These are phyloP conservation scores for Tolypocladium cylindrosporum DNA, from an alignment of 2,329 filamentous ascomycete genomes.

Conservation along the genomic window DNA sequence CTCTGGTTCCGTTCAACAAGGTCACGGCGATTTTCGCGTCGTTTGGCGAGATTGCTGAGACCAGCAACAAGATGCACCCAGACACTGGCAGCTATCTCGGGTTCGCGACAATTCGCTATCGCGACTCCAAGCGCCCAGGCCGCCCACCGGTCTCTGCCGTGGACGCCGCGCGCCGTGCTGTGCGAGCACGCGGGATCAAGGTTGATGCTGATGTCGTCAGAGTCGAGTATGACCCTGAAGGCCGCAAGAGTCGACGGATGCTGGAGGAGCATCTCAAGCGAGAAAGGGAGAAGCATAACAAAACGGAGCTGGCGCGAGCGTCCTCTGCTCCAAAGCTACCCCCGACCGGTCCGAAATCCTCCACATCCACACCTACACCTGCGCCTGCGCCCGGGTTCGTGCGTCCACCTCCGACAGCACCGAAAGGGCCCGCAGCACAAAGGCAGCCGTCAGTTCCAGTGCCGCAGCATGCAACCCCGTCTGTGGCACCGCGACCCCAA, in stretches of 20 bases:
- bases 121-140: slow-evolving; percentile 50
- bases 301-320: slow-evolving; percentile 19
- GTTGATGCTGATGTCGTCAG: slow-evolving; percentile 69
- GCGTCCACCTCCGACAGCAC: slow-evolving; percentile 67
- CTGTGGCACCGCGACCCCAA: slow-evolving; percentile 17
- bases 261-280: slow-evolving; percentile 64
- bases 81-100: slow-evolving; percentile 90
- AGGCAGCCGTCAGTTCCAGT: slow-evolving; percentile 13
- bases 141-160: slow-evolving; percentile 51
- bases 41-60: slow-evolving; percentile 80
- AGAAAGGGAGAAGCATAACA: slow-evolving; percentile 51
- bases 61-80: slow-evolving; percentile 91
- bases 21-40: slow-evolving; percentile 66
- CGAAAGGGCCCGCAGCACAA: slow-evolving; percentile 67
- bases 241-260: slow-evolving; percentile 68
- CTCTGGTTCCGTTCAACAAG: slow-evolving; percentile 69
- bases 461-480: slow-evolving; percentile 19
- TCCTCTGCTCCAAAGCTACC: slow-evolving; percentile 18
- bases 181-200: slow-evolving; percentile 64
- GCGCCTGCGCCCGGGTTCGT: slow-evolving; percentile 13
- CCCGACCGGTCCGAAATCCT: slow-evolving; percentile 27
- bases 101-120: slow-evolving; percentile 84
- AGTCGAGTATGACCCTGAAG: slow-evolving; percentile 84
- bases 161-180: slow-evolving; percentile 72
- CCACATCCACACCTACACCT: slow-evolving; percentile 8